These are phyloP conservation scores for Cenococcum geophilum DNA, from an alignment of 495 filamentous ascomycete genomes.

Conservation along the genomic window DNA sequence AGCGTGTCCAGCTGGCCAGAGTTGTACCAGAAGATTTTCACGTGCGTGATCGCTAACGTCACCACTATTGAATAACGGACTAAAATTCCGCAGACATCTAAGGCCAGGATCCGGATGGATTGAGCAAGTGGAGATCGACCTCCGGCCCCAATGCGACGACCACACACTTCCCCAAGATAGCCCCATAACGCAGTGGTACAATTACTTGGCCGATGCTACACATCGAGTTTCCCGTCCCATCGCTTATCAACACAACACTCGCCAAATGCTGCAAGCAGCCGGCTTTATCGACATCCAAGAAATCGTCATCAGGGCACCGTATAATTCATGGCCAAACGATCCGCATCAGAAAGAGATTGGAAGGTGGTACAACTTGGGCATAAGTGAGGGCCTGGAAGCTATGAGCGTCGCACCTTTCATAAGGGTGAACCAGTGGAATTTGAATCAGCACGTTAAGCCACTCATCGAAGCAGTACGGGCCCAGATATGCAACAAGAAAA, in stretches of 20 bases:
- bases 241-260: constrained; percentile 57
- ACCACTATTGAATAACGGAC: background rate
- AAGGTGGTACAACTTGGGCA: constrained; percentile 77
- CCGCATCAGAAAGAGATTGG: constrained; percentile 63
- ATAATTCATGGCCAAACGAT: constrained; percentile 74
- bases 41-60: constrained; percentile 42
- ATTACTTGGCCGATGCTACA: constrained; percentile 65
- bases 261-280: constrained; percentile 55
- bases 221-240: constrained; percentile 58
- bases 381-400: constrained; percentile 63
- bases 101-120: constrained; percentile 68
- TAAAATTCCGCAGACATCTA: constrained; percentile 54
- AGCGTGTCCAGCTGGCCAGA: constrained; percentile 73
- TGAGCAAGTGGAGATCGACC: constrained; percentile 92
- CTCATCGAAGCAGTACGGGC: constrained; percentile 57
- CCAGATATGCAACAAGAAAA: constrained; percentile 63
- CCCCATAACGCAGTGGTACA: constrained; percentile 59
- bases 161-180: constrained; percentile 49
- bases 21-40: constrained; percentile 63
- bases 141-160: constrained; percentile 71
- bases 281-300: constrained; percentile 85
- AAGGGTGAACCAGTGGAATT: constrained; percentile 56
- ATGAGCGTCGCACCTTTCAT: constrained; percentile 70
- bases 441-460: constrained; percentile 55
- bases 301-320: constrained; percentile 61